Conservation (phyloP, 1,284 basidiomycete species). For the Moesziomyces antarcticus region DNA sequence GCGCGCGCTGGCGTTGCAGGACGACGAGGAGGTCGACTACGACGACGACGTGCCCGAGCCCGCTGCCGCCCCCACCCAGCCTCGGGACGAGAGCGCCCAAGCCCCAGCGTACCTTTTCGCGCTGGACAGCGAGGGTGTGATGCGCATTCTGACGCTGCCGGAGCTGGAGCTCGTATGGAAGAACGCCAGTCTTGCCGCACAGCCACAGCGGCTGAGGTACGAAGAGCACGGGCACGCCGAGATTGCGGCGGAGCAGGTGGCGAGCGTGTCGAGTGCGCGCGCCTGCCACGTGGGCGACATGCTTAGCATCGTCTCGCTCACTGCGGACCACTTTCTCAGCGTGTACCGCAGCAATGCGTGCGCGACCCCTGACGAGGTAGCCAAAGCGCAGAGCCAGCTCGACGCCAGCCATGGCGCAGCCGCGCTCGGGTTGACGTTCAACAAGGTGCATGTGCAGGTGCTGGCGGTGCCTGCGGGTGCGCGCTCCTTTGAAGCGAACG, state of each 20-base stretch:
- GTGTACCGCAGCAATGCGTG: conserved; percentile 38
- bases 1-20: conserved; percentile 3
- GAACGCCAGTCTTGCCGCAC: conserved; percentile 25
- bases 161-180: conserved; percentile 33
- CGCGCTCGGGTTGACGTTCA: conserved; percentile 26
- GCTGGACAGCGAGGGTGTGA: conserved; percentile 7
- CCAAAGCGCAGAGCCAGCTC: not conserved
- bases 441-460: conserved; percentile 35
- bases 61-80: conserved; percentile 6
- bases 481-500: conserved; percentile 10
- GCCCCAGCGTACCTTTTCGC: conserved; percentile 27
- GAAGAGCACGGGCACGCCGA: conserved; percentile 17
- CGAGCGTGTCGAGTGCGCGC: conserved; percentile 10
- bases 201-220: conserved; percentile 30
- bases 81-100: not conserved
- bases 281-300: conserved; percentile 50
- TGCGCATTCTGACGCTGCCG: conserved; percentile 42
- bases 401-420: not conserved
- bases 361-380: conserved; percentile 3
- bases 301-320: conserved; percentile 49
- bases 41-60: conserved; percentile 41
- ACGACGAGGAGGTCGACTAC: conserved; percentile 60
- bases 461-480: conserved; percentile 23
- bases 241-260: conserved; percentile 23
- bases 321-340: conserved; percentile 43